Evolutionary conservation across 108 stramenopile species (phyloP).

Genomic region (Discostella stelligeroides): DNA sequence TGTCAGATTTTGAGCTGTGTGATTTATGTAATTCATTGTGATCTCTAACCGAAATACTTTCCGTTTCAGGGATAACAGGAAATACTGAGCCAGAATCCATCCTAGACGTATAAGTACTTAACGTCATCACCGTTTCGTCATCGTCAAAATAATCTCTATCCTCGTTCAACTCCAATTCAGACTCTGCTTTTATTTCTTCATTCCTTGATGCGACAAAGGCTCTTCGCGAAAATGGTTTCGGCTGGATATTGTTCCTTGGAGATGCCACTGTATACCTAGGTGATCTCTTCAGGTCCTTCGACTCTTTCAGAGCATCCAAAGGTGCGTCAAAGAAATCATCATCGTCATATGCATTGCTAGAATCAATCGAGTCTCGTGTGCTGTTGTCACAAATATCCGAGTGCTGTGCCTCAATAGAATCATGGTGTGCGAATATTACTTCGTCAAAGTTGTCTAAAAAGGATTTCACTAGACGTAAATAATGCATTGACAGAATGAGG

Average conservation of each 20-base stretch:
- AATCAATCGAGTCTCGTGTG: constrained; percentile 23
- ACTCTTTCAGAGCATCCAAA: constrained; percentile 2
- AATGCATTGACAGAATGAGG: constrained; percentile 26
- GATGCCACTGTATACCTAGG: constrained; percentile 28
- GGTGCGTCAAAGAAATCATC: constrained; percentile 1
- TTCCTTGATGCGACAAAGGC: constrained; percentile 82
- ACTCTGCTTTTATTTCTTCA: constrained; percentile 75
- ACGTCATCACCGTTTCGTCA: constrained; percentile 83
- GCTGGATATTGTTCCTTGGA: constrained; percentile 17
- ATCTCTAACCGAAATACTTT: constrained; percentile 10
- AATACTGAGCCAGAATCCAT: constrained; percentile 18
- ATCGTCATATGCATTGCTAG: constrained; percentile 6
- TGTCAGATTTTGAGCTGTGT: constrained; percentile 1
- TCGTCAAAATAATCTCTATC: constrained; percentile 63
- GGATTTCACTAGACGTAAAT: constrained; percentile 33
- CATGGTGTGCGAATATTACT: constrained; percentile 9
- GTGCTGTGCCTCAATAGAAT: constrained; percentile 3
- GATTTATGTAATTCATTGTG: constrained; percentile 1
- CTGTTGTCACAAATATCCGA: constrained; percentile 1
- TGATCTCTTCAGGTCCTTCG: constrained; percentile 4
- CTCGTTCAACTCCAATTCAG: constrained; percentile 76
- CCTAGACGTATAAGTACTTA: constrained; percentile 45
- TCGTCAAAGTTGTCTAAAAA: constrained; percentile 49
- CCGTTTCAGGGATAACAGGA: constrained; percentile 26
- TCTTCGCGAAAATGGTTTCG: constrained; percentile 65